These are phyloP conservation scores for Curvularia sp. DNA, from an alignment of 2,329 filamentous ascomycete genomes.

Conservation along the genomic window DNA sequence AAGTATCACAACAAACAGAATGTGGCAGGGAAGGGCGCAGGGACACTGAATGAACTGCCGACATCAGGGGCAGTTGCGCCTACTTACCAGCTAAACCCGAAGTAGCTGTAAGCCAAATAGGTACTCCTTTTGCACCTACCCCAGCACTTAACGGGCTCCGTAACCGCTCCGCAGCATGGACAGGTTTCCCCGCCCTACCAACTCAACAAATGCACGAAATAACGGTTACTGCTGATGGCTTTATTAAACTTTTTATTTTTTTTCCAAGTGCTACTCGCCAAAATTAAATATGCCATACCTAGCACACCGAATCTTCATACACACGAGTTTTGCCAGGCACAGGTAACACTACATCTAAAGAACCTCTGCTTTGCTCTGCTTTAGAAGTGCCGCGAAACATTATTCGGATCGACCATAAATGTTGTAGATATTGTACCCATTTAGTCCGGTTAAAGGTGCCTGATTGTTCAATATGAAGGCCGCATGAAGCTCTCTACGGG, in stretches of 20 bases:
- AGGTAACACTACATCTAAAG: not conserved
- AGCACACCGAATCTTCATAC: not conserved
- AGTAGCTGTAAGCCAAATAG: not conserved
- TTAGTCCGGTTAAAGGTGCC: not conserved
- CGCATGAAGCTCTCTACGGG: not conserved
- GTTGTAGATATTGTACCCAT: not conserved
- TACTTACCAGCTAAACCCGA: not conserved
- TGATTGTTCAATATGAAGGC: not conserved
- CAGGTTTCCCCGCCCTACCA: not conserved
- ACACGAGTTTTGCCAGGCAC: not conserved
- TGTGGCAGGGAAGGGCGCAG: not conserved
- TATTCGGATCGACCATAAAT: not conserved
- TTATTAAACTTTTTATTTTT: not conserved
- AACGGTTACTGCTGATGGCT: not conserved
- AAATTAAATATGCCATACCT: not conserved
- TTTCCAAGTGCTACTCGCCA: no score
- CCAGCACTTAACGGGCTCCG: not conserved
- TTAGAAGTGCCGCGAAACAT: not conserved
- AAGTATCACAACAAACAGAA: not conserved
- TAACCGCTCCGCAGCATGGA: not conserved
- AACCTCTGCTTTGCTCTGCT: not conserved
- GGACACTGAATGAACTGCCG: not conserved
- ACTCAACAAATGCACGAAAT: constrained; percentile 1
- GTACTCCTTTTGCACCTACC: not conserved
- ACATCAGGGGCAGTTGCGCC: not conserved